phyloP scores from a whole-genome alignment of 768 basidiomycete genomes.

The Tylopilus plumbeoviolaceoides region DNA sequence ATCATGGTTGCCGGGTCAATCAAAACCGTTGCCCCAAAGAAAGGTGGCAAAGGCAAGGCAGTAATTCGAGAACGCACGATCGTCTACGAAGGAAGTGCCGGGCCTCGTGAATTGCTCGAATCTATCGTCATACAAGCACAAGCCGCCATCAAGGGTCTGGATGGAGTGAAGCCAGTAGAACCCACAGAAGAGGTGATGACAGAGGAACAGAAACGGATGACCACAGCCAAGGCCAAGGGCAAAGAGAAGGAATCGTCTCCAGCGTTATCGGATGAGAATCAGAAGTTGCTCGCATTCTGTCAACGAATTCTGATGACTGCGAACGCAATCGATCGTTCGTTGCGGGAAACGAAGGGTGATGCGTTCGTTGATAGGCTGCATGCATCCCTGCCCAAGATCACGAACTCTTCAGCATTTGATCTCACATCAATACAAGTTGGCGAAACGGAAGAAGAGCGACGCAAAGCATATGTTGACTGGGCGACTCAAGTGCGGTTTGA shows the following conservation, averaged over 20 bases:
- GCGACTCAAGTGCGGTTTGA: constrained; percentile 79
- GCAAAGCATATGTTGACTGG: constrained; percentile 79
- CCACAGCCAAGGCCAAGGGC: constrained; percentile 58
- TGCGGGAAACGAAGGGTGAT: constrained; percentile 86
- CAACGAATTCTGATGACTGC: constrained; percentile 80
- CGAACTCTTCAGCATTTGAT: constrained; percentile 48
- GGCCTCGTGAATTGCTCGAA: constrained; percentile 89
- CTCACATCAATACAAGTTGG: constrained; percentile 35
- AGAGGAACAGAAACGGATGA: constrained; percentile 89
- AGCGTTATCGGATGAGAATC: constrained; percentile 64
- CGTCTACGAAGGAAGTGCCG: constrained; percentile 85
- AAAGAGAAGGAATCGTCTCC: constrained; percentile 46
- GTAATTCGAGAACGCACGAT: constrained; percentile 76
- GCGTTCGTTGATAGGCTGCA: constrained; percentile 79
- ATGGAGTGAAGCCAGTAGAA: constrained; percentile 54
- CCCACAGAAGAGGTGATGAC: constrained; percentile 62
- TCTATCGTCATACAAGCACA: constrained; percentile 89
- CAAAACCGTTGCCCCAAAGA: constrained; percentile 60
- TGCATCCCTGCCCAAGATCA: constrained; percentile 70
- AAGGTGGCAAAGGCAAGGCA: constrained; percentile 39
- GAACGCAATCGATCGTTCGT: constrained; percentile 79
- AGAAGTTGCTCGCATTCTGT: constrained; percentile 77
- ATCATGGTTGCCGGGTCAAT: constrained; percentile 81
- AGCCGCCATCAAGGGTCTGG: constrained; percentile 85
- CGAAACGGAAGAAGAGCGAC: constrained; percentile 60